Base-by-base conservation (phyloP, 345 rosid genomes). In the Physaria fendleri region DNA sequence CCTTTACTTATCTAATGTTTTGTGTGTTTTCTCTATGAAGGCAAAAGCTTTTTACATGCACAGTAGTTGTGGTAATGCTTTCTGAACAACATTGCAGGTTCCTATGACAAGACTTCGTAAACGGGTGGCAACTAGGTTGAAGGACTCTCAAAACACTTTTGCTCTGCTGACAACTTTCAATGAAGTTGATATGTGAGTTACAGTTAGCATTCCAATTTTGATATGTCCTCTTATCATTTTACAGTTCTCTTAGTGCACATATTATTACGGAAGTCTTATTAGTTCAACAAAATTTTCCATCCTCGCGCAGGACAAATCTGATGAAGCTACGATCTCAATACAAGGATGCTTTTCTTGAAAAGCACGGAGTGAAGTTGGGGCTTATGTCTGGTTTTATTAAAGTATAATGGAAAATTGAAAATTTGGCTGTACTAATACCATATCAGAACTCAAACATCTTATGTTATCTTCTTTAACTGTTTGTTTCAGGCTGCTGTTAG, bases 61-160 rank as follows among this genome's bases (percentile, higher is more conserved):
- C 12, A 47, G 51, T 18, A 55, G 17, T 62, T 61, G 64, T 44
- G 69, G 52, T 37, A 65, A 21, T 58, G 58, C 6, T 32, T 37
- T 53, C 52, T 57, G n/a, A 65, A 47, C 56, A 52, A 51, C 42
- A 21, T 56, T 63, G 45, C 77, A 94, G 99, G 89, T 94, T 73
- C 96, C 99, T 32, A 94, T 94, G 99, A 90, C 99, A 38, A 85
- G 99, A 79, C 95, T 94, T 23, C 78, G 97, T 47, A 94, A 94
- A 70, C 79, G 97, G 44, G 97, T 94, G 33, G 99, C 97, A 5
- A 81, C 84, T 50, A 78, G 99, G 61, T 71, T 93, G 91, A 93
- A 93, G 71, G 99, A 93, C 65, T 89, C 99, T 33, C 99, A 93
- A 45, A 94, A 94, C 74, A 94, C 97, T 16, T 94, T 94, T 66